phyloP scores from a whole-genome alignment of 2,329 filamentous ascomycete genomes.

The Chalaropsis ovoidea region DNA sequence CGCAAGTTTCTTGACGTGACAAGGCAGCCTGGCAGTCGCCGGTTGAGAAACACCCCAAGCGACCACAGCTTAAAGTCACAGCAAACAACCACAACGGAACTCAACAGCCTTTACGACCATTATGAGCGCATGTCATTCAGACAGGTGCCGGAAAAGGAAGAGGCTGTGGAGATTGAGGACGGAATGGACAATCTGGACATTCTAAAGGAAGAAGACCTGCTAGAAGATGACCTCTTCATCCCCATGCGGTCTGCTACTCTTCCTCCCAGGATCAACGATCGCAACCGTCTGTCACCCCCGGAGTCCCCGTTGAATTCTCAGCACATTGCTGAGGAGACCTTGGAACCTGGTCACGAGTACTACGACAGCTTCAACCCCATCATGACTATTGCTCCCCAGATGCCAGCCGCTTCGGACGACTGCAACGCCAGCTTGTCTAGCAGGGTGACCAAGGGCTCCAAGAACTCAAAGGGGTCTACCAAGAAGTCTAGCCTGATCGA shows the following conservation, averaged over 20 bases:
- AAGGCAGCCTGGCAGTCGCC: constrained; percentile 16
- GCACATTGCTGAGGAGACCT: constrained; percentile 4
- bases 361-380: constrained; percentile 20
- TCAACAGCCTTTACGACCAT: constrained; percentile 47
- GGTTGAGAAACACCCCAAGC: constrained; percentile 17
- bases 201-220: constrained; percentile 18
- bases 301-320: constrained; percentile 27
- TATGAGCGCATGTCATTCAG: constrained; percentile 49
- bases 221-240: constrained; percentile 19
- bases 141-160: constrained; percentile 33
- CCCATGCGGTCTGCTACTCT: constrained; percentile 14
- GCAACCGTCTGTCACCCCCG: constrained; percentile 15
- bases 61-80: constrained; percentile 20
- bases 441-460: constrained; percentile 46
- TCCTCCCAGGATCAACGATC: background rate
- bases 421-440: constrained; percentile 46
- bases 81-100: constrained; percentile 32
- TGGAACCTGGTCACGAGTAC: constrained; percentile 13
- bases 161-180: constrained; percentile 25
- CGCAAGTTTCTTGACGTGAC: constrained; percentile 21
- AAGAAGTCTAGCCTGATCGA: constrained; percentile 39
- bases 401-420: constrained; percentile 29
- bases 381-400: constrained; percentile 13
- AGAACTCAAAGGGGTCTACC: constrained; percentile 41
- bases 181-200: constrained; percentile 15